Conservation (phyloP, 2,329 filamentous ascomycete species). For the Fonsecaea erecta region DNA sequence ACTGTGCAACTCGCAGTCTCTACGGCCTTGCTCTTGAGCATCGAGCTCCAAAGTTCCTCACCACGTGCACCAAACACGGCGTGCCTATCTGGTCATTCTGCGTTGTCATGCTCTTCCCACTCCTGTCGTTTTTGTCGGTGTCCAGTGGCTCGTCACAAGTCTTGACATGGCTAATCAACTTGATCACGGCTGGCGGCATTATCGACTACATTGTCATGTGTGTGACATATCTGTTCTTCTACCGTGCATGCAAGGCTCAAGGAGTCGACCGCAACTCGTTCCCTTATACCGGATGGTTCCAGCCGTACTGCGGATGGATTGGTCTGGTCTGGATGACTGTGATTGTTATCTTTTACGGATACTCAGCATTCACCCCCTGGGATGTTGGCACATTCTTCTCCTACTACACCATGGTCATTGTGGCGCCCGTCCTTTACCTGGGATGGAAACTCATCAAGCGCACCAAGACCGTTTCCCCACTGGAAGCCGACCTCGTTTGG, state of each 20-base stretch:
- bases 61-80: neutral
- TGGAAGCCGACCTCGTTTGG: conserved; percentile 65
- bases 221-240: conserved; percentile 60
- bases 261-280: conserved; percentile 58
- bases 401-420: conserved; percentile 63
- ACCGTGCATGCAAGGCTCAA: conserved; percentile 57
- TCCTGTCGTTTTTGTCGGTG: neutral
- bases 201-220: conserved; percentile 61
- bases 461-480: conserved; percentile 59
- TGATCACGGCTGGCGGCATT: conserved; percentile 66
- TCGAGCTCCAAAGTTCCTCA: conserved; percentile 60
- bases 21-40: conserved; percentile 68
- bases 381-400: conserved; percentile 71
- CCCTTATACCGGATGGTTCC: conserved; percentile 66
- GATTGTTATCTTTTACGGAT: conserved; percentile 63
- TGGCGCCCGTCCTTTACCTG: conserved; percentile 59
- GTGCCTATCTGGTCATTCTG: neutral
- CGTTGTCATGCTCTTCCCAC: neutral
- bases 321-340: conserved; percentile 66
- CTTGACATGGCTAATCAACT: conserved; percentile 68
- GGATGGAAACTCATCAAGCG: conserved; percentile 68
- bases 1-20: conserved; percentile 67
- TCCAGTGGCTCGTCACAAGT: conserved; percentile 59
- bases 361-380: conserved; percentile 60
- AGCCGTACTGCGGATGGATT: conserved; percentile 70